Conservation (phyloP, 148 eudicot species). For the Hydrangea macrophylla region DNA sequence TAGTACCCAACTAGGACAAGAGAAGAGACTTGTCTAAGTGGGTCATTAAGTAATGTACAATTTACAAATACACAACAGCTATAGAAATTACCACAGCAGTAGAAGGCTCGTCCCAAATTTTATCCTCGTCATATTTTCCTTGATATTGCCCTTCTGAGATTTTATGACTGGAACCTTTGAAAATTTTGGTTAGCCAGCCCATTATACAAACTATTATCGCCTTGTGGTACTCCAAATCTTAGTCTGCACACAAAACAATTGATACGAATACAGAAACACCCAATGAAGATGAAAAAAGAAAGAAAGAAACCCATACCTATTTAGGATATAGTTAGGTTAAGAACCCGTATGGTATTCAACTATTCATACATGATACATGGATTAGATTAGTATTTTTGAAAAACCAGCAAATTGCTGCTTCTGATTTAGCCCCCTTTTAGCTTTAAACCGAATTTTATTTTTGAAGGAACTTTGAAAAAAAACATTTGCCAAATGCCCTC, state of each 20-base stretch:
- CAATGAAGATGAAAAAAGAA: not conserved
- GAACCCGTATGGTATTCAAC: no score
- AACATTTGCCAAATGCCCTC: no score
- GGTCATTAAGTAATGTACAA: no score
- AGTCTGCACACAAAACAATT: slow-evolving; percentile 22
- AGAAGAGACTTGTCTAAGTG: not conserved
- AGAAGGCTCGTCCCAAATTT: slow-evolving; percentile 61
- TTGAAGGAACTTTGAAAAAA: no score
- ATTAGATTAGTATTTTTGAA: no score
- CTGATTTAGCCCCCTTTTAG: no score
- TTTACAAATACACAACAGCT: not conserved
- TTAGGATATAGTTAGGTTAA: not conserved
- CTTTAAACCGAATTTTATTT: no score
- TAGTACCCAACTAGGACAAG: not conserved
- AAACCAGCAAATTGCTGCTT: no score
- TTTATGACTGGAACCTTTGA: slow-evolving; percentile 62
- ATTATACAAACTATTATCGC: slow-evolving; percentile 29
- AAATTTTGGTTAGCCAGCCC: slow-evolving; percentile 89
- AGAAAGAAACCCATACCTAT: not conserved
- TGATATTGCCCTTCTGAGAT: slow-evolving; percentile 60
- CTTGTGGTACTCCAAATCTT: slow-evolving; percentile 23
- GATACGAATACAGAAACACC: no score
- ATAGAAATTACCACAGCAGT: slow-evolving; percentile 49
- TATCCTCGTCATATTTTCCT: slow-evolving; percentile 56
- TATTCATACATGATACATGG: no score